These are phyloP conservation scores for Hypomyces perniciosus DNA, from an alignment of 2,329 filamentous ascomycete genomes.

Conservation along the genomic window DNA sequence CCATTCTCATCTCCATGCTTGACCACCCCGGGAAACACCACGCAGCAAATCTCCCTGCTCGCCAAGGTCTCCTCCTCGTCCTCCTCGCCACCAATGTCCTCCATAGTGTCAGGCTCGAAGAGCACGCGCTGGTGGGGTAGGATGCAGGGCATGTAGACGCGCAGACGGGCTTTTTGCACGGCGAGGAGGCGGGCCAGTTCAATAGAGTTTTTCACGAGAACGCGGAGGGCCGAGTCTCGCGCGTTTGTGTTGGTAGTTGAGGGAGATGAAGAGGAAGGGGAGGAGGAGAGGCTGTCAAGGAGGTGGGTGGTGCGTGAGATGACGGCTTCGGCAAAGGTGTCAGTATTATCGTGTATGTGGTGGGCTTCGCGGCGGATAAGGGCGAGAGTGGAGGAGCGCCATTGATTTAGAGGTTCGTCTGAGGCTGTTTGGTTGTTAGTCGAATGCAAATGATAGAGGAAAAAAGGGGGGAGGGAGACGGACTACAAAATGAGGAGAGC, in stretches of 20 bases:
- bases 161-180: constrained; percentile 54
- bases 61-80: constrained; percentile 52
- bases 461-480: constrained; percentile 9
- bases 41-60: constrained; percentile 51
- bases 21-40: constrained; percentile 58
- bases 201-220: constrained; percentile 47
- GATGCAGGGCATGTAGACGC: constrained; percentile 49
- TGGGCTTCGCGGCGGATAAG: constrained; percentile 50
- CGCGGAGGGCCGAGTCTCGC: constrained; percentile 48
- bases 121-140: constrained; percentile 46
- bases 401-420: constrained; percentile 54
- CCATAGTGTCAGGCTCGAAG: constrained; percentile 58
- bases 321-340: constrained; percentile 35
- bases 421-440: constrained; percentile 29
- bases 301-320: constrained; percentile 43
- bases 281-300: constrained; percentile 43
- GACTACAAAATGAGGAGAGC: constrained; percentile 36
- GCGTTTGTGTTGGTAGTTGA: constrained; percentile 30
- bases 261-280: constrained; percentile 16
- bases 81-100: constrained; percentile 58
- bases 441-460: neutral
- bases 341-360: constrained; percentile 42
- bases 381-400: constrained; percentile 59
- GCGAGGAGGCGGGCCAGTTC: constrained; percentile 51
- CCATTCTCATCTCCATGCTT: constrained; percentile 62